These are phyloP conservation scores for Penicillium turbatum DNA, from an alignment of 495 filamentous ascomycete genomes.

Conservation along the genomic window DNA sequence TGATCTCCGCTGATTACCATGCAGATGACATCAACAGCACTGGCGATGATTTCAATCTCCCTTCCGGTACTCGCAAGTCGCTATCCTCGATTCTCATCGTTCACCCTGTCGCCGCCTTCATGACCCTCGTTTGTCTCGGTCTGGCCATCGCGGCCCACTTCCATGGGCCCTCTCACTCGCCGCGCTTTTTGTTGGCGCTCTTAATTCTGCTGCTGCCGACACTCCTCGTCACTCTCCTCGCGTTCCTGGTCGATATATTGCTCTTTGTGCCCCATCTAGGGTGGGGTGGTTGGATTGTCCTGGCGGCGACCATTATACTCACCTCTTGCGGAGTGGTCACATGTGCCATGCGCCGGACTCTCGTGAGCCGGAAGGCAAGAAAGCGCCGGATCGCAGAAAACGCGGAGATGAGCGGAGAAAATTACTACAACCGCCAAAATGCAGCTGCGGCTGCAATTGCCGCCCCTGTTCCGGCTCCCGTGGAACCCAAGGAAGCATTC, in stretches of 20 bases:
- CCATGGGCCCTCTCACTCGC: conserved; percentile 87
- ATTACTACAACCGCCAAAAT: conserved; percentile 76
- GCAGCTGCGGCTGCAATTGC: conserved; percentile 40
- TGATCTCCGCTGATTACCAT: conserved; percentile 13
- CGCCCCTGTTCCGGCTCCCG: conserved; percentile 33
- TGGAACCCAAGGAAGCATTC: conserved; percentile 52
- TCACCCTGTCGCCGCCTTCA: conserved; percentile 82
- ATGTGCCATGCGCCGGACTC: conserved; percentile 93
- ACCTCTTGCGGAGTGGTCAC: conserved; percentile 79
- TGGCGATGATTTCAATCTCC: conserved; percentile 65
- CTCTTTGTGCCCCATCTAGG: conserved; percentile 90
- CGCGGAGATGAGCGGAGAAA: conserved; percentile 90
- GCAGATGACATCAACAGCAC: conserved; percentile 41
- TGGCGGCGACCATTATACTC: conserved; percentile 85
- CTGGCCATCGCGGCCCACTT: conserved; percentile 81
- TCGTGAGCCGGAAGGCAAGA: conserved; percentile 86
- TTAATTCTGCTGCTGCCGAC: conserved; percentile 84
- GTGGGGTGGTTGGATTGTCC: conserved; percentile 94
- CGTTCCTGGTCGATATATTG: conserved; percentile 92
- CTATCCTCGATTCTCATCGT: conserved; percentile 90
- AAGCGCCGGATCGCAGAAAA: conserved; percentile 90
- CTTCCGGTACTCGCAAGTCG: conserved; percentile 66
- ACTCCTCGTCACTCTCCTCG: conserved; percentile 75
- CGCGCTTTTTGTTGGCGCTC: conserved; percentile 76
- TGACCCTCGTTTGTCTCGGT: conserved; percentile 79